Percentiles rank a stretch among this genome's conserved stretches.
Evolutionary conservation across 176 grass and related monocot species (phyloP).

Genomic region (Hsuehochloa calcarea): DNA sequence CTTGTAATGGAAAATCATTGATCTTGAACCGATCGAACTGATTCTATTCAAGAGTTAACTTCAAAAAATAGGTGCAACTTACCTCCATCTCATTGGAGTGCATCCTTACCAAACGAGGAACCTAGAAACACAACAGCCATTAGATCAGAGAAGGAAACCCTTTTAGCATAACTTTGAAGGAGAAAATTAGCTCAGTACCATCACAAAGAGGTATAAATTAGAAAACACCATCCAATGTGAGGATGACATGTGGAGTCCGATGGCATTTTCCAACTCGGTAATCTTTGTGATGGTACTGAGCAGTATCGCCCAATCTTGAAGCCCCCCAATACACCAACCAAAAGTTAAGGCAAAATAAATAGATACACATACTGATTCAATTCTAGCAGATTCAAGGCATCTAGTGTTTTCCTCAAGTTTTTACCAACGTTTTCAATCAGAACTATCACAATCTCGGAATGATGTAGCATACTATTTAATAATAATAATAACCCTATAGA

Average conservation of each 20-base stretch:
- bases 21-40: neutral
- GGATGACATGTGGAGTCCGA: no score
- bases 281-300: no score
- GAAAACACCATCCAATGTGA: no score
- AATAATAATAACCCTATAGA: no score
- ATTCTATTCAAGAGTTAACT: neutral
- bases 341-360: conserved; percentile 17
- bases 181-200: no score
- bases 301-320: neutral
- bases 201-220: no score
- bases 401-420: neutral
- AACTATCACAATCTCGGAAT: no score
- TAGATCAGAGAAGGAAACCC: conserved; percentile 17
- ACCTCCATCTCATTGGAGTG: conserved; percentile 99
- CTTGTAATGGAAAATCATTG: neutral
- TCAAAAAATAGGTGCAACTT: conserved; percentile 26
- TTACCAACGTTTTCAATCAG: no score
- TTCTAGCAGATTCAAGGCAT: neutral
- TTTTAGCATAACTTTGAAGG: neutral
- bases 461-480: no score
- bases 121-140: conserved; percentile 45
- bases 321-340: neutral
- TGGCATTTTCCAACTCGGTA: no score
- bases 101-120: conserved; percentile 98
- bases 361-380: neutral